These are phyloP conservation scores for Citrus maxima DNA, from an alignment of 345 rosid species.

Conservation along the genomic window DNA sequence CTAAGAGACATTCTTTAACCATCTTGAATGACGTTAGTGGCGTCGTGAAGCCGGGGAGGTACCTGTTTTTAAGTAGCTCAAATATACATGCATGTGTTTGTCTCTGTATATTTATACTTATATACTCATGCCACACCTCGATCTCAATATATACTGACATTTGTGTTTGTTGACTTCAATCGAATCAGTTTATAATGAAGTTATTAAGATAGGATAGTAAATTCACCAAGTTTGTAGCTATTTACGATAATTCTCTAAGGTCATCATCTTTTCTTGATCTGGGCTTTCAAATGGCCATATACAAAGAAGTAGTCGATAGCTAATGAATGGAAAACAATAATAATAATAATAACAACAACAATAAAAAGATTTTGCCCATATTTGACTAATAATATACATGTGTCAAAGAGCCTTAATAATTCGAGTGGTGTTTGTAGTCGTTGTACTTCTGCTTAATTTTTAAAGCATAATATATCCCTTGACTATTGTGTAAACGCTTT, in stretches of 20 bases:
- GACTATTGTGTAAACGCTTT: no score
- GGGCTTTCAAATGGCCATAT: not conserved
- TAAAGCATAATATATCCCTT: no score
- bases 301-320: not conserved
- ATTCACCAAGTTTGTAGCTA: not conserved
- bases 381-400: no score
- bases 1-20: slow-evolving; percentile 36
- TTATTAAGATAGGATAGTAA: not conserved
- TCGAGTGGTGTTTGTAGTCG: no score
- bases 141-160: not conserved
- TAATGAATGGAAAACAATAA: no score
- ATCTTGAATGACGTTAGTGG: slow-evolving; percentile 71
- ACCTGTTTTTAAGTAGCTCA: not conserved
- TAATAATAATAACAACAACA: no score
- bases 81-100: not conserved
- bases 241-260: not conserved
- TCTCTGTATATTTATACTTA: no score
- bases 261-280: not conserved
- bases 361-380: no score
- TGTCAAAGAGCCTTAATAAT: no score
- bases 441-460: no score
- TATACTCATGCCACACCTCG: not conserved
- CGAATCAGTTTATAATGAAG: no score
- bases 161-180: not conserved
- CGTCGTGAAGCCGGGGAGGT: slow-evolving; percentile 76